Evolutionary conservation across 495 filamentous ascomycete species (phyloP), one percentile per base, ranked within the genome.

Genomic region (Penicillium bialowiezense): DNA sequence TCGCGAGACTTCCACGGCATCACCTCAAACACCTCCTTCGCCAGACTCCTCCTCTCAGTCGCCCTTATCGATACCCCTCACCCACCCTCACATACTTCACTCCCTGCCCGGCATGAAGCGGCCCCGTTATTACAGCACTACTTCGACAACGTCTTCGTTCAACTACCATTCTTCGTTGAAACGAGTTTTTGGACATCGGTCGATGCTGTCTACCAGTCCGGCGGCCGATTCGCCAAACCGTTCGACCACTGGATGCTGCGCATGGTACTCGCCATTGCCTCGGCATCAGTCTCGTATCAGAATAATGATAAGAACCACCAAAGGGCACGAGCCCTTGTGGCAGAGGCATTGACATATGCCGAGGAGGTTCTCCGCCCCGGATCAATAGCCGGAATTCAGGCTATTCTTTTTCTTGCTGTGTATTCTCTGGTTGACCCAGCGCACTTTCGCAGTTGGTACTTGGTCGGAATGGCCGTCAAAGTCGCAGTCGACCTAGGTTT

Each of bases 1-100:
- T 91, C 91, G 5, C 78, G 90, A 46, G 91, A 96, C 65, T 97
- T 95, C 57, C 85, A 91, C 63, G 88, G 89, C 7, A 91, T 91
- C 42, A 84, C 88, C 19, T 81, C 78, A 38, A 85, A 83, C 52
- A 90, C 93, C 74, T 91, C 89, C 6, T 96, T 95, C 72, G 88
- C 89, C 24, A 85, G 88, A 14, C 75, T 96, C 36, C 81, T 93
- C 42, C 69, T 96, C 44, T 85, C 86, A 32, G 80, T 90, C 21
- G 81, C 87, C 37, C 74, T 82, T 13, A 82, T 84, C 56, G 83
- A 88, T 44, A 68, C 74, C 12, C 67, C 89, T 28, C 85, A 84
- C 20, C 72, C 78, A 33, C 70, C 73, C 8, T 73, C 76, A 23
- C 67, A 67, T 9, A 80, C 81, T 38, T 66, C 72, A 8, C 67